Conservation (phyloP, 179 eudicot genomes). For the Beta macrorhiza region DNA sequence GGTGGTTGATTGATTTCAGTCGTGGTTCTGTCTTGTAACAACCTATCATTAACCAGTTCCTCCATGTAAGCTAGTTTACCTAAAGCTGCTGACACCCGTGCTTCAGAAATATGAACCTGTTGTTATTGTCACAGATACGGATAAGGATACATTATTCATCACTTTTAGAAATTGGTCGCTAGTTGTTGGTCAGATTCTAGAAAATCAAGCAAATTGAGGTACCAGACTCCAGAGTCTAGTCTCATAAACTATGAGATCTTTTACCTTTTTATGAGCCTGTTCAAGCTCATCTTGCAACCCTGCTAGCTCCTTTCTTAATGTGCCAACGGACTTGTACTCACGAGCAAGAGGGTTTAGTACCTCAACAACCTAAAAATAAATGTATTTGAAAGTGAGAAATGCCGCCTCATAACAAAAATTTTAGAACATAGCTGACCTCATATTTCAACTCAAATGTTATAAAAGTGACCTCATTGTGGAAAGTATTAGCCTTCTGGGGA, state of each 20-base stretch:
- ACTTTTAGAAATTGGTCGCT: background rate
- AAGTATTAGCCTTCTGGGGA: background rate
- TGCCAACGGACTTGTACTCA: constrained; percentile 79
- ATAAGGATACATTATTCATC: background rate
- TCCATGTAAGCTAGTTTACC: constrained; percentile 97
- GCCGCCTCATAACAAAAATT: background rate
- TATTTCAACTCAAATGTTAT: background rate
- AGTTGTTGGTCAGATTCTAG: background rate
- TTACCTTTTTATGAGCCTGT: constrained; percentile 76
- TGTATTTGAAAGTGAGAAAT: constrained; percentile 21
- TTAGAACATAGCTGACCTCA: background rate
- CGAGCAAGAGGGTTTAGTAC: constrained; percentile 90
- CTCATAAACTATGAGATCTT: background rate
- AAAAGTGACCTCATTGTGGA: background rate
- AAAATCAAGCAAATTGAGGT: background rate
- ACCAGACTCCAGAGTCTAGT: background rate
- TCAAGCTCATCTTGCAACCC: constrained; percentile 75
- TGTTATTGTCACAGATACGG: constrained; percentile 11
- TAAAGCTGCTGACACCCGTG: constrained; percentile 77
- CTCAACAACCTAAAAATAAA: constrained; percentile 69
- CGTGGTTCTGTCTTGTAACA: constrained; percentile 65
- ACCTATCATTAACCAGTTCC: constrained; percentile 74
- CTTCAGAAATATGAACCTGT: constrained; percentile 97
- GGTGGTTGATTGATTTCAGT: constrained; percentile 36
- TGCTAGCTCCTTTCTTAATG: constrained; percentile 76